Conservation (phyloP, 1,284 basidiomycete genomes). For the Lentinula novae-zelandiae region DNA sequence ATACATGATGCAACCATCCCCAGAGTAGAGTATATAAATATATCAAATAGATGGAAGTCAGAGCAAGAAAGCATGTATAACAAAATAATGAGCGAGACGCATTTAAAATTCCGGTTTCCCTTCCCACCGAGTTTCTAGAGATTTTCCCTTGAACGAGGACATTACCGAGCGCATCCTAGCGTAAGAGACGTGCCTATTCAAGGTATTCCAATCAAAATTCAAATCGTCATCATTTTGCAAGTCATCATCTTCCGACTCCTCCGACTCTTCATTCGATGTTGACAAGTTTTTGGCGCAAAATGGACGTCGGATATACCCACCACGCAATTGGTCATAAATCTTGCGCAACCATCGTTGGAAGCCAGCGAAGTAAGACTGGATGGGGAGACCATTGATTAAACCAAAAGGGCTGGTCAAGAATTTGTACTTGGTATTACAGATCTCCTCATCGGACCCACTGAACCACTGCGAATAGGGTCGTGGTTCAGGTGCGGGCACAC, state of each 20-base stretch:
- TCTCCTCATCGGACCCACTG: background rate
- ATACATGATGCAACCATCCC: too few species aligned
- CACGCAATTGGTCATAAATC: too few species aligned
- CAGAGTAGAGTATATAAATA: too few species aligned
- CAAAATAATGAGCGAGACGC: background rate
- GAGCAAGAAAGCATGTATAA: background rate
- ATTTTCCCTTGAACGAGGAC: background rate
- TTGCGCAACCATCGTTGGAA: background rate
- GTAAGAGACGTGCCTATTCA: background rate
- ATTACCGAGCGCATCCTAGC: background rate
- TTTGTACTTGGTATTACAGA: background rate
- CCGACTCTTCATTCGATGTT: background rate
- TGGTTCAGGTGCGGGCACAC: background rate
- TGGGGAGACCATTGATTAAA: background rate
- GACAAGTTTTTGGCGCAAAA: too few species aligned
- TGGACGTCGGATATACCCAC: too few species aligned
- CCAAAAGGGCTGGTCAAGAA: background rate
- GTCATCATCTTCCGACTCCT: background rate
- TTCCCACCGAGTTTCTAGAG: background rate
- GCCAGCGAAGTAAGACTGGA: background rate
- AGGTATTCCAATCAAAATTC: background rate
- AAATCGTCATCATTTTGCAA: background rate
- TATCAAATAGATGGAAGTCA: too few species aligned
- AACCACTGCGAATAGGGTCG: background rate
- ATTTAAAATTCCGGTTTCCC: background rate